A percentile compares a stretch with the other conserved stretches of the same genome.
Conservation (phyloP, 164 flowering plant species). For the Brasenia schreberi region DNA sequence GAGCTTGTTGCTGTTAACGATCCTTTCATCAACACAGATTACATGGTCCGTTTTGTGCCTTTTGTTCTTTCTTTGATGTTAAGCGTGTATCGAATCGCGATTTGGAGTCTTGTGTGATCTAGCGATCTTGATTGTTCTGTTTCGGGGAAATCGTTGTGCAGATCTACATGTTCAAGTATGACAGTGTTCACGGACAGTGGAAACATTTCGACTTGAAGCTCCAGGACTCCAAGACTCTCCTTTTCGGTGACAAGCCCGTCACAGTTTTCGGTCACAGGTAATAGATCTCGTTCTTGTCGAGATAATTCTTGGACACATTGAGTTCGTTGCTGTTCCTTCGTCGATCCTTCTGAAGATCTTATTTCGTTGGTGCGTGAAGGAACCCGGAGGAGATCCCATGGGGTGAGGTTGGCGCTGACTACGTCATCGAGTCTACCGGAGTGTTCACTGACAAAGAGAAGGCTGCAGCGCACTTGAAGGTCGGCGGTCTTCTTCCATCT, state of each 20-base stretch:
- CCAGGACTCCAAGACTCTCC: constrained; percentile 72
- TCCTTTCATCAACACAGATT: constrained; percentile 75
- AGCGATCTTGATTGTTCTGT: neutral
- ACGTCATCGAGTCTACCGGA: constrained; percentile 89
- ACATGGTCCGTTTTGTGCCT: constrained; percentile 34
- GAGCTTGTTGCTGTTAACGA: constrained; percentile 88
- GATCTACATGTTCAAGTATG: constrained; percentile 93
- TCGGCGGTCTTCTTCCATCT: constrained; percentile 1
- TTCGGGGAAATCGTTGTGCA: constrained; percentile 12
- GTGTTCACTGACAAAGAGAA: constrained; percentile 70
- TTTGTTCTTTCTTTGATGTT: no score
- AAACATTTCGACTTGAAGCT: constrained; percentile 61
- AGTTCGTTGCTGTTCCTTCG: neutral
- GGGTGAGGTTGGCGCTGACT: constrained; percentile 82
- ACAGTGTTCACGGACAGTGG: constrained; percentile 91
- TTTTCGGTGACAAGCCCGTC: constrained; percentile 70
- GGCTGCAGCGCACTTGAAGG: constrained; percentile 75
- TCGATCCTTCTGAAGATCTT: neutral
- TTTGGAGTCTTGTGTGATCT: no score
- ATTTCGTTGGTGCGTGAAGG: constrained; percentile 16
- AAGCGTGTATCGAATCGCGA: neutral
- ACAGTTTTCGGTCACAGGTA: constrained; percentile 26
- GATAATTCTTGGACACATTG: neutral
- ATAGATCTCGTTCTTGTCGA: neutral
- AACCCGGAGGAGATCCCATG: constrained; percentile 85